Base-by-base conservation (phyloP, 2,329 filamentous ascomycete species). In the Fusarium agapanthi region DNA sequence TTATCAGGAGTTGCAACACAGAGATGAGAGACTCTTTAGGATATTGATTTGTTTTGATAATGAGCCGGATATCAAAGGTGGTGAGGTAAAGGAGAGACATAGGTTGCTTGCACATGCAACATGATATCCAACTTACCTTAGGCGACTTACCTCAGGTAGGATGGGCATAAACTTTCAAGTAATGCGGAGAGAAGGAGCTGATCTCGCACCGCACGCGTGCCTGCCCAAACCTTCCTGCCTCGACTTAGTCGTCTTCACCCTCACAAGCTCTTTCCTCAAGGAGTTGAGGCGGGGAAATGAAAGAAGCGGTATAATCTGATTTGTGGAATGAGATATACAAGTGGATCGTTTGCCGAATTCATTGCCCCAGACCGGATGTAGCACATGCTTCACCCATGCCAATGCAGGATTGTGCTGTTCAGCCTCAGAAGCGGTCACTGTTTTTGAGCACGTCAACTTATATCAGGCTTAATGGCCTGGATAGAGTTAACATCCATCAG, bases 141-240 rank as follows among this genome's bases (percentile, higher is more conserved):
- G 43, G 44, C 32, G 32, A 34, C 32, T 34, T 24, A 45, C 13
- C 11, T 22, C 6, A 40, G 43, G 16, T 34, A 45, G 45, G 30
- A 54, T 58, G 38, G 58, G 32, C 56, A 48, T 38, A 61, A 64
- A 35, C 53, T 57, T 54, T 71, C 41, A 45, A 51, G 47, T 57
- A 66, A 65, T 68, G 71, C 66, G 71, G 71, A 70, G 71, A 73
- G 62, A 60, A 58, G 58, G 55, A 69, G 53, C 59, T 45, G 66
- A 61, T 44, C 48, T 73, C 53, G 48, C 51, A n/a, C 48, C n/a
- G 41, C 55, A 51, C 69, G 38, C 56, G 57, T 67, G 54, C 56
- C 69, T 71, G 41, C 64, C 59, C 69, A 72, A 72, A 72, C 57
- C 59, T 68, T 67, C 68, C 71, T 72, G 65, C 65, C 51, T 40